Evolutionary conservation across 345 rosid genomes (phyloP), one percentile per base, ranked within the genome.

Genomic region (Moricandia arvensis): DNA sequence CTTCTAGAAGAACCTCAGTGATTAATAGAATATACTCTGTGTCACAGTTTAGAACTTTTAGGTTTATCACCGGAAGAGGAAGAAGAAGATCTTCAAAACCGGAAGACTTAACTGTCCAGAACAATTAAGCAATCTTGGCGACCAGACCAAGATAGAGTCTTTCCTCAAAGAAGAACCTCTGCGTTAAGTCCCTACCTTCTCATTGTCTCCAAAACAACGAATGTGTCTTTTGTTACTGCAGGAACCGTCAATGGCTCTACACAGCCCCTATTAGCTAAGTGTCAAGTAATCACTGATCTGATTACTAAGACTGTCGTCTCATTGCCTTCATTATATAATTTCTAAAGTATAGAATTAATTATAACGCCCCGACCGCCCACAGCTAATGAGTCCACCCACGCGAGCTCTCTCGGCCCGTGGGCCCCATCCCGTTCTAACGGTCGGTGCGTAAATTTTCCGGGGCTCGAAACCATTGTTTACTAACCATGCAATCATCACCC

Each of bases 211-310:
- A 12, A 41, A 10, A 41, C n/a, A 41, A 41, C 47, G 5, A 30
- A 43, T 70, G 18, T 71, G 61, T 59, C 58, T 62, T 62, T 47
- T 41, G 13, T 41, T 41, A 10, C 10, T 73, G 75, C 87, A 95
- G 99, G 77, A 62, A 2, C 85, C 26, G 97, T 76, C 81, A 87
- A 38, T 95, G 97, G 97, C 96, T 95, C 96, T 86, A 97, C 97
- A 68, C 82, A 92, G 82, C 97, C 99, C 24, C 1, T 2, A 21
- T 1, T 21, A 21, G 24, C 24, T 21, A 21, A 21, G 24, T 21
- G 24, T 21, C 24, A 21, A 21, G 24, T 21, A 1, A 21, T 21
- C 24, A 21, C 24, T 21, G 24, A 21, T 21, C 24, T 21, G 24
- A 21, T 21, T 21, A 21, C 24, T 21, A 21, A 21, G 24, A 21